A percentile compares a stretch with the other conserved stretches of the same genome.
Evolutionary conservation across 345 rosid genomes (phyloP).

Genomic region (Clarkia xantiana): DNA sequence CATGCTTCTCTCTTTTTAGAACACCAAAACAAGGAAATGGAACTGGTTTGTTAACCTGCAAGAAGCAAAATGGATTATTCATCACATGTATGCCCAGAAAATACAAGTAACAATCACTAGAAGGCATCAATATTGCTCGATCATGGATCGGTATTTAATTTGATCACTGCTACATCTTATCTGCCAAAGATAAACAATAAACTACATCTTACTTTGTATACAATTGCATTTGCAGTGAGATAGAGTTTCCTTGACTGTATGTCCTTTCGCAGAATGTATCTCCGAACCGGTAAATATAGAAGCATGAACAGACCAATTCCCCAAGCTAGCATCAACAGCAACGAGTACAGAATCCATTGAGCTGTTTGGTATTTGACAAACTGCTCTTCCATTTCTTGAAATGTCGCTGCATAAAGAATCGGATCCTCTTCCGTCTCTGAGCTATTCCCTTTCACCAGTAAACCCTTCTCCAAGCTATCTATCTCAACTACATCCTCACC

Average conservation of each 20-base stretch:
- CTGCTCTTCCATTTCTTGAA: conserved; percentile 38
- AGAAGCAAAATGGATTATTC: conserved; percentile 4
- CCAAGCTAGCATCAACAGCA: conserved; percentile 46
- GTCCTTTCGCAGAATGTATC: conserved; percentile 41
- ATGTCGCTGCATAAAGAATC: conserved; percentile 37
- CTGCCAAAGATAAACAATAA: no score
- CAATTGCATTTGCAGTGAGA: conserved; percentile 47
- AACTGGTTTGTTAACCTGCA: conserved; percentile 44
- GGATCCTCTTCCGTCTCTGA: conserved; percentile 22
- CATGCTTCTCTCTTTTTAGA: conserved; percentile 54
- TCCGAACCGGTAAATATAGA: conserved; percentile 41
- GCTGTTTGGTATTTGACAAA: conserved; percentile 40
- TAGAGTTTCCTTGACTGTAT: conserved; percentile 49
- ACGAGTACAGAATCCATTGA: conserved; percentile 44
- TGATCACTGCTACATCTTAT: not conserved
- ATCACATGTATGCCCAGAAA: not conserved
- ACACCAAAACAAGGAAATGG: conserved; percentile 57
- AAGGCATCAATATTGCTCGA: not conserved
- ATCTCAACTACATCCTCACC: conserved; percentile 37
- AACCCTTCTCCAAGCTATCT: conserved; percentile 41
- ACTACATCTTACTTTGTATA: conserved; percentile 61
- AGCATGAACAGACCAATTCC: conserved; percentile 61
- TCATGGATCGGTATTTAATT: not conserved
- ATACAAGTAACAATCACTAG: not conserved
- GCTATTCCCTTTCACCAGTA: conserved; percentile 15